A percentile compares a stretch with the other conserved stretches of the same genome.
These are phyloP conservation scores for Cyberlindnera veronae DNA, from an alignment of 805 yeast species.

Conservation along the genomic window DNA sequence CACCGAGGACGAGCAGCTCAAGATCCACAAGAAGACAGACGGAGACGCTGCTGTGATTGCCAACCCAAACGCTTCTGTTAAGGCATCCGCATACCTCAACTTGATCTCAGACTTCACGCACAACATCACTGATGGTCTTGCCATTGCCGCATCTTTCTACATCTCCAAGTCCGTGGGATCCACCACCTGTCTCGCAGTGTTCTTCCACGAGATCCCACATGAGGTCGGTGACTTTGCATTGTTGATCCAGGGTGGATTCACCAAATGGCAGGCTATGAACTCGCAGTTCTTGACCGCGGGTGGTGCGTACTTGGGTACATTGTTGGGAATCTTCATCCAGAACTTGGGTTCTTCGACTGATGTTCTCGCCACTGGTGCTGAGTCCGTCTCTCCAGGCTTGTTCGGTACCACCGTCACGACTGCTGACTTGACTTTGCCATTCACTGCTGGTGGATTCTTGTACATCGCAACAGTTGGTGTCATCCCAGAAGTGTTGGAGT, in stretches of 20 bases:
- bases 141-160: constrained; percentile 69
- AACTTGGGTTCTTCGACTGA: constrained; percentile 27
- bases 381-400: constrained; percentile 35
- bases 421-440: constrained; percentile 57
- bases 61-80: constrained; percentile 35
- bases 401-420: constrained; percentile 49
- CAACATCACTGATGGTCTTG: constrained; percentile 75
- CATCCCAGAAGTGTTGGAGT: constrained; percentile 65
- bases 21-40: constrained; percentile 22
- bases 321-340: constrained; percentile 58
- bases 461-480: constrained; percentile 73
- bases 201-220: constrained; percentile 79
- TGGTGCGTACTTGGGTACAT: constrained; percentile 65
- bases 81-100: constrained; percentile 54
- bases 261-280: constrained; percentile 61
- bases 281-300: constrained; percentile 64
- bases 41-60: constrained; percentile 30
- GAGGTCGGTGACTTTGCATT: constrained; percentile 79
- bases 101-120: constrained; percentile 70
- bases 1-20: constrained; percentile 16
- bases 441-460: constrained; percentile 74
- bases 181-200: constrained; percentile 65
- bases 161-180: constrained; percentile 58
- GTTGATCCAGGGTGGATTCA: constrained; percentile 63
- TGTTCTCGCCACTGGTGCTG: background rate